Conservation (phyloP, 2,329 filamentous ascomycete species). For the Dactylellina haptotyla region DNA sequence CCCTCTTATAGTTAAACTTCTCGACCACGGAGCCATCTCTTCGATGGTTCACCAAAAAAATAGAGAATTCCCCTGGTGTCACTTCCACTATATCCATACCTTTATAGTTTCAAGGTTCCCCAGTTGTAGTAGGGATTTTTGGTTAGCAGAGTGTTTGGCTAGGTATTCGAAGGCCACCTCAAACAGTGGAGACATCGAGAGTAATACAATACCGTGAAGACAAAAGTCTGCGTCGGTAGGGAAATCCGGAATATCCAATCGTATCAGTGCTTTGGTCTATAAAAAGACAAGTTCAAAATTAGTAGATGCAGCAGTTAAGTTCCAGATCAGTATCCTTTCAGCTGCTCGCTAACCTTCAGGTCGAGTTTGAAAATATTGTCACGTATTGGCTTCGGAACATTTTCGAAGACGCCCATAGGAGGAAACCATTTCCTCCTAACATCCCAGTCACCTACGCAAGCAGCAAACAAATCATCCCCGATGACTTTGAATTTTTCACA, state of each 20-base stretch:
- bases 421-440: slow-evolving; percentile 33
- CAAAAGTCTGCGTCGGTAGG: slow-evolving; percentile 27
- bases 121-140: not conserved
- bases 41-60: slow-evolving; percentile 42
- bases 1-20: slow-evolving; percentile 12
- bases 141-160: too few relatives aligned
- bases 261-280: slow-evolving; percentile 29
- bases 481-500: slow-evolving; percentile 49
- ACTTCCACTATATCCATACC: slow-evolving; percentile 35
- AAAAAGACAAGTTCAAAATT: not conserved
- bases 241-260: slow-evolving; percentile 25
- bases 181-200: not conserved
- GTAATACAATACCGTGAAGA: slow-evolving; percentile 36
- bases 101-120: not conserved
- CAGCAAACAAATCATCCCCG: slow-evolving; percentile 29
- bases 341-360: slow-evolving; percentile 12
- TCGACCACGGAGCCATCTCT: slow-evolving; percentile 35
- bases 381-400: slow-evolving; percentile 7
- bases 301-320: not conserved
- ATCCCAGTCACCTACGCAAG: slow-evolving; percentile 31
- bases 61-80: slow-evolving; percentile 16
- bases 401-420: slow-evolving; percentile 28
- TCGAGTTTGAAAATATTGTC: slow-evolving; percentile 33
- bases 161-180: not conserved
- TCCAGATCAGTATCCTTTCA: not conserved